Evolutionary conservation across 495 filamentous ascomycete species (phyloP).

Genomic region (Aspergillus ellipticus): DNA sequence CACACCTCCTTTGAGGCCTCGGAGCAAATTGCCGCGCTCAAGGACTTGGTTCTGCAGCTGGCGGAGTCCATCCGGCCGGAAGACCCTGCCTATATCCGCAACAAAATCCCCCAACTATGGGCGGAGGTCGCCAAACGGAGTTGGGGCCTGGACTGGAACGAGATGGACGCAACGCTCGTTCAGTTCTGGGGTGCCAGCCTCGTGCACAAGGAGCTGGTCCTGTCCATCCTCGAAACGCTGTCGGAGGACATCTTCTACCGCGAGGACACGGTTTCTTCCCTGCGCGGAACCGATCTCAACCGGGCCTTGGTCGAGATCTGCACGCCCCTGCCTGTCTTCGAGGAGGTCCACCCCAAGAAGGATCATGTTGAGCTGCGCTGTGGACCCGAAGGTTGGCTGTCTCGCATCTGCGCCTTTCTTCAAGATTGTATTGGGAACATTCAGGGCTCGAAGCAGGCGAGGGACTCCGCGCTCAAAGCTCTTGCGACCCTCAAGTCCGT

Average conservation of each 20-base stretch:
- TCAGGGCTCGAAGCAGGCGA: slow-evolving; percentile 57
- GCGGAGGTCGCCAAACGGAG: slow-evolving; percentile 88
- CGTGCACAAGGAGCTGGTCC: slow-evolving; percentile 74
- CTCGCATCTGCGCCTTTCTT: slow-evolving; percentile 70
- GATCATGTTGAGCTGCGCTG: slow-evolving; percentile 60
- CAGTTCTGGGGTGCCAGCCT: slow-evolving; percentile 73
- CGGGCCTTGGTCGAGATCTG: slow-evolving; percentile 90
- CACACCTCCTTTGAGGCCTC: slow-evolving; percentile 70
- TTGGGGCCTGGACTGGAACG: slow-evolving; percentile 87
- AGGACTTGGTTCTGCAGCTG: slow-evolving; percentile 71
- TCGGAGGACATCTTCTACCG: slow-evolving; percentile 92
- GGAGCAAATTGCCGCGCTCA: slow-evolving; percentile 61
- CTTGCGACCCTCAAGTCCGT: slow-evolving; percentile 71
- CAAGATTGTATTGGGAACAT: slow-evolving; percentile 66
- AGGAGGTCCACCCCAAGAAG: slow-evolving; percentile 67
- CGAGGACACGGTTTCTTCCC: slow-evolving; percentile 78
- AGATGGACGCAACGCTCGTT: slow-evolving; percentile 85
- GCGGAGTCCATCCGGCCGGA: slow-evolving; percentile 65
- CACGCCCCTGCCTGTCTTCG: slow-evolving; percentile 70
- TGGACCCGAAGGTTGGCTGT: slow-evolving; percentile 83
- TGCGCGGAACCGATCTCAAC: slow-evolving; percentile 79
- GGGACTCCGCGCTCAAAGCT: slow-evolving; percentile 63
- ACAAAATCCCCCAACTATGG: slow-evolving; percentile 95
- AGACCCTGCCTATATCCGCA: slow-evolving; percentile 81
- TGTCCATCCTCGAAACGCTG: slow-evolving; percentile 83